Percentiles rank a stretch among this genome's conserved stretches.
Conservation (phyloP, 2,329 filamentous ascomycete species). For the Fusarium piperis region DNA sequence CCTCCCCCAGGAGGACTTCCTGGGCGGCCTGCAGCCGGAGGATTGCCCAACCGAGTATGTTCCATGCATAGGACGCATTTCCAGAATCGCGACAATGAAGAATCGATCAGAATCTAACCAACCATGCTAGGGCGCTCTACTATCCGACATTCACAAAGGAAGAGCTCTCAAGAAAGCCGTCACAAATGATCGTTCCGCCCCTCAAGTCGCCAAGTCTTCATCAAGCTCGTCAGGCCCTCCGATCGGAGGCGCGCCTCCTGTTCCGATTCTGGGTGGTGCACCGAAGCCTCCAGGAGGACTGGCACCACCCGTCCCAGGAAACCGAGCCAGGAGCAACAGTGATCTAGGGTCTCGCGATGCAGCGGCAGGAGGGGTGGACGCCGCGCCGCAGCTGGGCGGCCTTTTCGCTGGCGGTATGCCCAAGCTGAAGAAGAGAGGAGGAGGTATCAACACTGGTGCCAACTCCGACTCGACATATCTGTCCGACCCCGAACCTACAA, state of each 20-base stretch:
- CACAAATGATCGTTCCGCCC: slow-evolving; percentile 92
- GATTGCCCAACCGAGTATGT: slow-evolving; percentile 67
- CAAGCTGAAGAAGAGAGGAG: slow-evolving; percentile 86
- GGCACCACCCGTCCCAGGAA: slow-evolving; percentile 76
- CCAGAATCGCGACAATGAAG: background rate
- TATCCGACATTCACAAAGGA: slow-evolving; percentile 89
- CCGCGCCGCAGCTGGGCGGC: slow-evolving; percentile 84
- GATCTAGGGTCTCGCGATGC: slow-evolving; percentile 68
- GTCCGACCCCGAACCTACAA: slow-evolving; percentile 70
- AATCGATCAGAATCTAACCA: slow-evolving; percentile 1
- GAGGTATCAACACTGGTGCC: slow-evolving; percentile 77
- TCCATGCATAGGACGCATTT: background rate
- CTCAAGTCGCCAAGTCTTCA: slow-evolving; percentile 59
- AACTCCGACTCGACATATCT: slow-evolving; percentile 73
- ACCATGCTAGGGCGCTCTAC: slow-evolving; percentile 76
- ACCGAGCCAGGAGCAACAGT: slow-evolving; percentile 84
- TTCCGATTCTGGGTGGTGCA: slow-evolving; percentile 67
- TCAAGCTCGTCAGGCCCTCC: slow-evolving; percentile 62
- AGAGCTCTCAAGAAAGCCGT: slow-evolving; percentile 82
- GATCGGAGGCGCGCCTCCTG: slow-evolving; percentile 80
- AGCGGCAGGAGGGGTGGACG: slow-evolving; percentile 56
- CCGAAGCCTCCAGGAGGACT: slow-evolving; percentile 68
- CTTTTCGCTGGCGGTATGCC: slow-evolving; percentile 95
- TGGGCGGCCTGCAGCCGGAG: slow-evolving; percentile 62
- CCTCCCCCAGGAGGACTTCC: slow-evolving; percentile 62